Percentiles rank a stretch among this genome's conserved stretches.
Conservation (phyloP, 106 monocot species). For the Phalaenopsis aphrodite region DNA sequence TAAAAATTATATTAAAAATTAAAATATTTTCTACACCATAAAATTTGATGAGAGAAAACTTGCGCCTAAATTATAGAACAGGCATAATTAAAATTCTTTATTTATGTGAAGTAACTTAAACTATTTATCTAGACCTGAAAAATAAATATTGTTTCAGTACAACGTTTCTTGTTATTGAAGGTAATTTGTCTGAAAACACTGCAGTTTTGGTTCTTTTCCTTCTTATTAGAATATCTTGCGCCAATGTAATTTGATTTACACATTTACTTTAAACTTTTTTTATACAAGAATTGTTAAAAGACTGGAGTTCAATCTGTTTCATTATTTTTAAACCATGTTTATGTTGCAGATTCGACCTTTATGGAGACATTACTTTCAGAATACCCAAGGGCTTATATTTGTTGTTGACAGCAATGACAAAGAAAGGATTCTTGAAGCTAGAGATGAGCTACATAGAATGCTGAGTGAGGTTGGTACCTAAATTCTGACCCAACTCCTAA, state of each 20-base stretch:
- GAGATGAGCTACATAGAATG: conserved; percentile 22
- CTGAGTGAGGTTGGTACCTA: conserved; percentile 14
- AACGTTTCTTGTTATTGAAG: background rate
- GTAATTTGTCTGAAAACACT: background rate
- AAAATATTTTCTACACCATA: background rate
- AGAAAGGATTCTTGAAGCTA: conserved; percentile 23
- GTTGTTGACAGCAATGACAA: conserved; percentile 26
- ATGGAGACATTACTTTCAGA: conserved; percentile 30
- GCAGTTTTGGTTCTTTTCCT: background rate
- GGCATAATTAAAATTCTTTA: background rate
- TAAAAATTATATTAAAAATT: background rate
- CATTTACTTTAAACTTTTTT: background rate
- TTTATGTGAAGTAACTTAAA: background rate
- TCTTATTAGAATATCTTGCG: background rate
- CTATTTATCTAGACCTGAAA: background rate
- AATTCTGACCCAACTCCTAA: background rate
- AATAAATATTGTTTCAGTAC: background rate
- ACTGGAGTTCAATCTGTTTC: background rate
- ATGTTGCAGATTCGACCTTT: conserved; percentile 21
- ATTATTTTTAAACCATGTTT: background rate
- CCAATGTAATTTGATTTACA: background rate
- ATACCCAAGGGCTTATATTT: conserved; percentile 24
- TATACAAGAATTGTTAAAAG: background rate
- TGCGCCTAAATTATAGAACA: background rate
- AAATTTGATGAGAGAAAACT: background rate